Conservation (phyloP, 164 flowering plant genomes). For the Vitis amurensis region DNA sequence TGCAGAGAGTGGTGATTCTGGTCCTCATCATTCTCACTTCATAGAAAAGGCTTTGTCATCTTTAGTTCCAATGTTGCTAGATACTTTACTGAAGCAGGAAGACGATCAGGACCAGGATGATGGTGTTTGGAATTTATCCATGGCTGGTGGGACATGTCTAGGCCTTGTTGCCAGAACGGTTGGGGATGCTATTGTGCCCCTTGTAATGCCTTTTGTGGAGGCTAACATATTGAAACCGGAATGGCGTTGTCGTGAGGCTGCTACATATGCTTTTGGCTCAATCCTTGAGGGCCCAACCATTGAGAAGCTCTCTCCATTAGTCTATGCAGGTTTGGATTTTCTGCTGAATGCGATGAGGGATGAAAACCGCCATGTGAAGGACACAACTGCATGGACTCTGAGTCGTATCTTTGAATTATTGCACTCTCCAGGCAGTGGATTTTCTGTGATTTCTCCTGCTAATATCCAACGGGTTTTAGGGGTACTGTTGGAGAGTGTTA, state of each 20-base stretch:
- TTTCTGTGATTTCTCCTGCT: slow-evolving; percentile 56
- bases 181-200: slow-evolving; percentile 71
- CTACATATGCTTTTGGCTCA: slow-evolving; percentile 84
- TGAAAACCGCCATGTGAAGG: slow-evolving; percentile 70
- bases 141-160: slow-evolving; percentile 88
- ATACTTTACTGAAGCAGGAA: slow-evolving; percentile 77
- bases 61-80: slow-evolving; percentile 73
- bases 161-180: slow-evolving; percentile 80
- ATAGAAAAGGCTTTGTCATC: slow-evolving; percentile 68
- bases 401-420: slow-evolving; percentile 75
- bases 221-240: slow-evolving; percentile 63
- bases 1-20: slow-evolving; percentile 46
- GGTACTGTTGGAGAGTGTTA: slow-evolving; percentile 62
- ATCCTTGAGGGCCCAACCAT: slow-evolving; percentile 75
- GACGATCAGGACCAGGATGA: slow-evolving; percentile 89
- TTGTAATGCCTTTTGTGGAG: slow-evolving; percentile 82
- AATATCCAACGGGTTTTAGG: slow-evolving; percentile 49
- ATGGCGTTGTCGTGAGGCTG: slow-evolving; percentile 80
- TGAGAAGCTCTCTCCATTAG: slow-evolving; percentile 64
- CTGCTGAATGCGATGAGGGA: slow-evolving; percentile 68
- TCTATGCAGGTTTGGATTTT: slow-evolving; percentile 61
- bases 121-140: slow-evolving; percentile 73
- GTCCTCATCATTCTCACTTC: slow-evolving; percentile 49
- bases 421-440: slow-evolving; percentile 56
- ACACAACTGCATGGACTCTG: slow-evolving; percentile 87